These are phyloP conservation scores for Thermomucor indicae-seudaticae DNA, from an alignment of 371 early-diverging fungal species.

Conservation along the genomic window DNA sequence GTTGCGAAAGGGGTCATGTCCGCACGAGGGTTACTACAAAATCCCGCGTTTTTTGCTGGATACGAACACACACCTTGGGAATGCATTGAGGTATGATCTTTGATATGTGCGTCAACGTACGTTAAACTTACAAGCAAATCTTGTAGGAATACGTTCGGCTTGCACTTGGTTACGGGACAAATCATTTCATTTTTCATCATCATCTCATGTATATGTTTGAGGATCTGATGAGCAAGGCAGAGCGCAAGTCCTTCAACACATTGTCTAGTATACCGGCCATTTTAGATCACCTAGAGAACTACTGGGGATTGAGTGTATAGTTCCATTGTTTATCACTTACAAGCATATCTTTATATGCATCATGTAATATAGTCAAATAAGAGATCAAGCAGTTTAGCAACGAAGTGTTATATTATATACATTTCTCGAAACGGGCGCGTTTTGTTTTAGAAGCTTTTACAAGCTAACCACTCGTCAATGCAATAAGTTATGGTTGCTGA, in stretches of 20 bases:
- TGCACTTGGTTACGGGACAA: constrained; percentile 80
- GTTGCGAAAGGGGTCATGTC: constrained; percentile 90
- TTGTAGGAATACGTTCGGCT: constrained; percentile 67
- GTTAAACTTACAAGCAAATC: not conserved
- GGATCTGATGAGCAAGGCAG: constrained; percentile 79
- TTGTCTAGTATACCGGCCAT: constrained; percentile 78
- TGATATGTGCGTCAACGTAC: not conserved
- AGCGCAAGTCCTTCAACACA: constrained; percentile 83
- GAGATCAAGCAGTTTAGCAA: too few relatives aligned
- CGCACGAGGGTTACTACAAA: constrained; percentile 84
- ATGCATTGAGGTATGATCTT: constrained; percentile 57
- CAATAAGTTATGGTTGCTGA: too few relatives aligned
- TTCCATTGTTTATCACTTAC: constrained; percentile 6
- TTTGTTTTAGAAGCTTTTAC: too few relatives aligned
- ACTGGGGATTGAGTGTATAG: constrained; percentile 64
- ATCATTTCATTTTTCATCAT: constrained; percentile 84
- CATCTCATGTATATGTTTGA: constrained; percentile 96
- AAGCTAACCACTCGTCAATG: too few relatives aligned
- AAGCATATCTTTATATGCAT: constrained; percentile 1
- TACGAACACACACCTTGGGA: constrained; percentile 67
- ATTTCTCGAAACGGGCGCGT: too few relatives aligned
- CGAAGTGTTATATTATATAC: too few relatives aligned
- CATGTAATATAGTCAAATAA: too few relatives aligned
- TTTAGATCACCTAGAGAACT: constrained; percentile 75
- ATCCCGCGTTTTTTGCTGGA: constrained; percentile 83